phyloP scores from a whole-genome alignment of 257 asterid genomes.

The Capsicum pubescens region DNA sequence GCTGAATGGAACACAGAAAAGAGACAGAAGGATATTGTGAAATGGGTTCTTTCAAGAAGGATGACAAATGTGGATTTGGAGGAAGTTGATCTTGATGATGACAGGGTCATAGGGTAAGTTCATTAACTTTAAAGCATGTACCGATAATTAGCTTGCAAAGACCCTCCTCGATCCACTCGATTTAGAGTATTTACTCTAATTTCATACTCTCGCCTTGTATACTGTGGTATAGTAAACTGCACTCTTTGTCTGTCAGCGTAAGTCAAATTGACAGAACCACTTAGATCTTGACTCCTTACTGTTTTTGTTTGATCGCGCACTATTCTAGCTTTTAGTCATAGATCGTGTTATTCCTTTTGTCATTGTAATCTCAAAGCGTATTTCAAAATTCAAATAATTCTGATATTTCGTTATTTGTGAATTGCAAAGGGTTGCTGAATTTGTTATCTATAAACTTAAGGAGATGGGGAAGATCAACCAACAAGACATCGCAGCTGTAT shows the following conservation, averaged over 20 bases:
- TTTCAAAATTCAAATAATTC: background rate
- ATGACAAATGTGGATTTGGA: slow-evolving; percentile 83
- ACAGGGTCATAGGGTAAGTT: slow-evolving; percentile 76
- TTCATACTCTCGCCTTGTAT: background rate
- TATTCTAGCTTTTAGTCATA: background rate
- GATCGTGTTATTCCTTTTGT: background rate
- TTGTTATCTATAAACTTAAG: slow-evolving; percentile 71
- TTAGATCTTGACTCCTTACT: too few relatives aligned
- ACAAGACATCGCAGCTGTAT: slow-evolving; percentile 63
- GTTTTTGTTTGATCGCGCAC: too few relatives aligned
- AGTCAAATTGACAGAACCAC: too few relatives aligned
- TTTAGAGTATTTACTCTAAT: background rate
- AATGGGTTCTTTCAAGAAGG: slow-evolving; percentile 57
- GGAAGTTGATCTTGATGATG: slow-evolving; percentile 81
- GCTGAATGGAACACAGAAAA: slow-evolving; percentile 82
- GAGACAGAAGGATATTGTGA: slow-evolving; percentile 63
- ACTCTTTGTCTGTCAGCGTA: background rate
- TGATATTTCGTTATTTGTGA: slow-evolving; percentile 26
- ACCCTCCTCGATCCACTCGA: background rate
- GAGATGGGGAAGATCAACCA: slow-evolving; percentile 91
- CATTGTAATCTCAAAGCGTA: background rate
- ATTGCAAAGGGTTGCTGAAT: slow-evolving; percentile 74
- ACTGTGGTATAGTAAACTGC: background rate
- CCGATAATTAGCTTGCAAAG: background rate
- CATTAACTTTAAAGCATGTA: background rate